Base-by-base conservation (phyloP, 2,329 filamentous ascomycete genomes). In the Coniochaeta sp. region DNA sequence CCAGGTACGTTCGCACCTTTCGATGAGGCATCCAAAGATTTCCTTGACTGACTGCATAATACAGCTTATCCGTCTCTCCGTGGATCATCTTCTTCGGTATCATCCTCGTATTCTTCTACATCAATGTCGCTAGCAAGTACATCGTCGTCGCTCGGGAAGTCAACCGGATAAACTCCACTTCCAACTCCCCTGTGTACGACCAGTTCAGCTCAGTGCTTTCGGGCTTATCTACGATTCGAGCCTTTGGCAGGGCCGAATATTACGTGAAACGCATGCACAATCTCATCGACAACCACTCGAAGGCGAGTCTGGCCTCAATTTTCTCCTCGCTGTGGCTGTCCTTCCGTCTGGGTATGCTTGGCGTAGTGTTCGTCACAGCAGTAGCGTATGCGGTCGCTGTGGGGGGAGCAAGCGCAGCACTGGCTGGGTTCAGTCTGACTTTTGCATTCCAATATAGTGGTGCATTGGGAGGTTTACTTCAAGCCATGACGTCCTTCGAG, bases 161-260 rank as follows among this genome's bases (percentile, higher is more conserved):
- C 16, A 78, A 77, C 63, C 70, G 76, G 1, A 71, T 78, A 40
- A 75, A 77, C 60, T 74, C 72, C n/a, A 69, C 73, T 24, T 72
- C 75, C 0, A 71, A 75, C 62, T 74, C 71, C 3, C 76, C 76
- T 1, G 71, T 78, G 34, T 78, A 74, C 61, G 76, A 77, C 62
- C 73, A 75, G 58, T 76, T 78, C 63, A 70, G 70, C 36, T 72
- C 74, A 1, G 70, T 75, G 4, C 70, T 78, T 6, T 70, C 72
- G 0, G 76, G 76, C 3, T 67, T 78, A 7, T 71, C 72, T 16
- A 77, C 76, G 6, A 73, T 78, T 50, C 74, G 76, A 6, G 74
- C 74, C 7, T 78, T 76, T 59, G 66, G 67, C 57, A 72, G 74
- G 33, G 68, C 69, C 0, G 64, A 70, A 16, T 71, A 67, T 56